Percentiles rank a stretch among this genome's conserved stretches.
Evolutionary conservation across 768 basidiomycete genomes (phyloP).

Genomic region (Guyanaporus albipodus): DNA sequence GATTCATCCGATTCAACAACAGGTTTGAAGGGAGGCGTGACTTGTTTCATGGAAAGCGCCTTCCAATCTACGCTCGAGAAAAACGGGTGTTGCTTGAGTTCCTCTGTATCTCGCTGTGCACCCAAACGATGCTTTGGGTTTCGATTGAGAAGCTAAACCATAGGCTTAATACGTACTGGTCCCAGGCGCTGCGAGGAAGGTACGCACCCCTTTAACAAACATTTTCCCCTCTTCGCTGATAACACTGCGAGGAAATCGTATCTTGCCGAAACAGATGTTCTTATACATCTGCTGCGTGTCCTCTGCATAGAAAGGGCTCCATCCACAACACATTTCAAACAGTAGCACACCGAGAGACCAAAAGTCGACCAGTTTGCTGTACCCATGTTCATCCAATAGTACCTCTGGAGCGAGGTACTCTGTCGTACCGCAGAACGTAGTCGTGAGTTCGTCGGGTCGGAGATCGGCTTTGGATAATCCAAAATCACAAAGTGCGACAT

Average conservation of each 20-base stretch:
- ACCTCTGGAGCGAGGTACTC: conserved; percentile 99
- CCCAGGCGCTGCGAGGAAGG: conserved; percentile 5
- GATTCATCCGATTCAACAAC: conserved; percentile 97
- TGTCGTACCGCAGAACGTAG: conserved; percentile 98
- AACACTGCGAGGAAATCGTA: conserved; percentile 94
- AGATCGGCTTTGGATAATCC: conserved; percentile 96
- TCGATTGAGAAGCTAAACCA: conserved; percentile 83
- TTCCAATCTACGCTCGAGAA: conserved; percentile 92
- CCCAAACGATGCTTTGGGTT: conserved; percentile 98
- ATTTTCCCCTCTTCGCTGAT: conserved; percentile 98
- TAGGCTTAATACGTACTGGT: conserved; percentile 13
- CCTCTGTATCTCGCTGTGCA: conserved; percentile 82
- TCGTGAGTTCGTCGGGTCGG: conserved; percentile 91
- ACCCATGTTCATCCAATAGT: conserved; percentile 96
- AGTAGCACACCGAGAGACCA: conserved; percentile 95
- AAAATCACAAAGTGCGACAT: conserved; percentile 98
- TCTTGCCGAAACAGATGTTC: conserved; percentile 98
- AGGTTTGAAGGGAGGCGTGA: conserved; percentile 97
- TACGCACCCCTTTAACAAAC: conserved; percentile 94
- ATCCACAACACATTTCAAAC: conserved; percentile 99
- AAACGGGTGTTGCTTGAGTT: conserved; percentile 95
- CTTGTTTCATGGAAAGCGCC: conserved; percentile 79
- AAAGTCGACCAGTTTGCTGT: conserved; percentile 98
- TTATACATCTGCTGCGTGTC: conserved; percentile 99
- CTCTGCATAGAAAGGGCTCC: conserved; percentile 99